Percentiles rank a stretch among this genome's conserved stretches.
Evolutionary conservation across 2,329 filamentous ascomycete genomes (phyloP).

Genomic region (Coniochaeta hoffmannii): DNA sequence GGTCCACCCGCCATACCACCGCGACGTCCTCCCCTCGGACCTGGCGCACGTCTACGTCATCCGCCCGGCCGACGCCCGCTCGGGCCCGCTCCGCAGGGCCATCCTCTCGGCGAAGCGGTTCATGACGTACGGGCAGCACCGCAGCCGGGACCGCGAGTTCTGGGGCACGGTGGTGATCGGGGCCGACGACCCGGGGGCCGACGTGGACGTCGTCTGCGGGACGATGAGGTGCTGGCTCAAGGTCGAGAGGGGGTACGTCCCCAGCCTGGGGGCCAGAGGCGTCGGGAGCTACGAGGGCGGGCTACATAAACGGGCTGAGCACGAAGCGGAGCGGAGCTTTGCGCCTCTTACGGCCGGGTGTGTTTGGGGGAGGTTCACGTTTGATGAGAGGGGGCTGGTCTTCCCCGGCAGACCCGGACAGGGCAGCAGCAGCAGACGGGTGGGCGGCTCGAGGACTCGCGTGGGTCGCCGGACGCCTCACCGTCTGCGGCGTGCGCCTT

Average conservation of each 20-base stretch:
- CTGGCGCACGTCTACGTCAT: slow-evolving; percentile 45
- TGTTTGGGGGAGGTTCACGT: not conserved
- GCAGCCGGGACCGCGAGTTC: slow-evolving; percentile 39
- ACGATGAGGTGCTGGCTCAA: slow-evolving; percentile 44
- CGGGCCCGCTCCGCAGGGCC: slow-evolving; percentile 17
- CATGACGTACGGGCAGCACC: slow-evolving; percentile 42
- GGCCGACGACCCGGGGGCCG: slow-evolving; percentile 14
- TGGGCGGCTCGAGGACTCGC: not conserved
- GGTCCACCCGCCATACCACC: slow-evolving; percentile 10
- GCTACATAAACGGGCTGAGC: slow-evolving; percentile 8
- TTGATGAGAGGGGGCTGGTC: not conserved
- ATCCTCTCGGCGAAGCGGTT: slow-evolving; percentile 34
- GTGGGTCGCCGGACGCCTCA: not conserved
- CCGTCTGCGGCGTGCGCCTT: not conserved
- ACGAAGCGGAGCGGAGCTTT: not conserved
- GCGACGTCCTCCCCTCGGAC: slow-evolving; percentile 21
- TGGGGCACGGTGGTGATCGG: slow-evolving; percentile 53
- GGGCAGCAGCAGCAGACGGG: not conserved
- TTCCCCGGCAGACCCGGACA: not conserved
- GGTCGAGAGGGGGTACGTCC: slow-evolving; percentile 35
- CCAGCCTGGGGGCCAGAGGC: not conserved
- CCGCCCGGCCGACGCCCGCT: slow-evolving; percentile 17
- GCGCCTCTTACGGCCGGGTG: not conserved
- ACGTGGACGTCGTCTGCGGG: slow-evolving; percentile 26
- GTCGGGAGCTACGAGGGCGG: not conserved